Evolutionary conservation across 441 rosid species (phyloP).

Genomic region (Manihot esculenta): DNA sequence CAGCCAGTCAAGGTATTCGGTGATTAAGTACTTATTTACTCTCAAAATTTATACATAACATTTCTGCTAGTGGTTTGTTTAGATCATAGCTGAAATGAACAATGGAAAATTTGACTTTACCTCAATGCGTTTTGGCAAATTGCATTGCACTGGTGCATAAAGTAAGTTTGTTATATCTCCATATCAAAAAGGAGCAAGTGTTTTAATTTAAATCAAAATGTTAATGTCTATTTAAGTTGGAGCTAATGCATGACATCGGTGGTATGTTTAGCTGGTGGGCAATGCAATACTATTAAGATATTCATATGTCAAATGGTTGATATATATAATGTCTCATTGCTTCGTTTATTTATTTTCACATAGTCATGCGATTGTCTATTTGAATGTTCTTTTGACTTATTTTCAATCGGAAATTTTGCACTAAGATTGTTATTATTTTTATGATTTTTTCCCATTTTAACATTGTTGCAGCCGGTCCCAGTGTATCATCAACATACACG

Average conservation of each 20-base stretch:
- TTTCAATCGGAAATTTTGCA: not conserved
- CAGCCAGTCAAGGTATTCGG: conserved; percentile 73
- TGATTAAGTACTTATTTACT: not conserved
- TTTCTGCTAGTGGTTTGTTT: not conserved
- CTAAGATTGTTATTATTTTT: not conserved
- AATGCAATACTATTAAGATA: not conserved
- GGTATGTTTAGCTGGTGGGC: not conserved
- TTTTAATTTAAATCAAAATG: not conserved
- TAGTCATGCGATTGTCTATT: not conserved
- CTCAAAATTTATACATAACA: not conserved
- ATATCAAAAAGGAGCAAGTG: not conserved
- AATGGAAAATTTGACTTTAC: not conserved
- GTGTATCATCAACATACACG: conserved; percentile 76
- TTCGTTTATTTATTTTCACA: not conserved
- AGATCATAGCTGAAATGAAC: not conserved
- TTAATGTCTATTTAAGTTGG: not conserved
- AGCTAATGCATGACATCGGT: not conserved
- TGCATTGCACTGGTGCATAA: not conserved
- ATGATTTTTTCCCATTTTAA: conserved; percentile 9
- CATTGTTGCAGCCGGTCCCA: conserved; percentile 82
- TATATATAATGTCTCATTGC: not conserved
- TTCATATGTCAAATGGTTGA: not conserved
- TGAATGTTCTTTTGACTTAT: not conserved
- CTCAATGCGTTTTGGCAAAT: not conserved
- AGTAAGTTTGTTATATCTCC: not conserved